These are phyloP conservation scores for Mortierella claussenii DNA, from an alignment of 192 early-diverging fungal species.

Conservation along the genomic window DNA sequence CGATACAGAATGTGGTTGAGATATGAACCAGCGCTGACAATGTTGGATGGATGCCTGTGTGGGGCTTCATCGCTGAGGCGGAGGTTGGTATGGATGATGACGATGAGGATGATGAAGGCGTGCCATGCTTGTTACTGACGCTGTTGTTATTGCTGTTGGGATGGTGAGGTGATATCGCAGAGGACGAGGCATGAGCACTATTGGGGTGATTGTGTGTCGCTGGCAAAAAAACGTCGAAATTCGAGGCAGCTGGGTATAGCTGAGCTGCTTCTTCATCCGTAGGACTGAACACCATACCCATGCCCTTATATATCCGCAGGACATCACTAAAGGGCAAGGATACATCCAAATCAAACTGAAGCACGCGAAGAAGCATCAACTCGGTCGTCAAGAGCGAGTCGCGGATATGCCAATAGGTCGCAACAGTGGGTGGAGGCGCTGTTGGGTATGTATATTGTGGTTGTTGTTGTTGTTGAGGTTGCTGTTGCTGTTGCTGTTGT, in stretches of 20 bases:
- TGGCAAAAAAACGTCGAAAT: conserved; percentile 49
- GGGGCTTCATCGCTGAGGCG: conserved; percentile 4
- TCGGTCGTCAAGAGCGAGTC: conserved; percentile 62
- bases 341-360: conserved; percentile 63
- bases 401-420: conserved; percentile 59
- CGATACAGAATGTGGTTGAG: conserved; percentile 50
- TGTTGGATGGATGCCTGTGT: conserved; percentile 45
- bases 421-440: conserved; percentile 41
- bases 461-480: conserved; percentile 9
- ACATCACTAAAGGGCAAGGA: conserved; percentile 60
- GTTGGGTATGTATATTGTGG: conserved; percentile 3
- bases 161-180: no score
- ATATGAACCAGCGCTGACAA: conserved; percentile 47
- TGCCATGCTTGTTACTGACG: conserved; percentile 25
- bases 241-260: conserved; percentile 35
- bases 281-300: conserved; percentile 55
- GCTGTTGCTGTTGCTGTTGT: not conserved
- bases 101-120: conserved; percentile 24
- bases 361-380: conserved; percentile 58
- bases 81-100: not conserved
- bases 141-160: not conserved
- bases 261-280: conserved; percentile 47
- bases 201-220: not conserved
- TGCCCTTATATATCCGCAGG: conserved; percentile 61
- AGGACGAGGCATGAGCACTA: not conserved